Base-by-base conservation (phyloP, 2,329 filamentous ascomycete genomes). In the Xylariaceae sp. region DNA sequence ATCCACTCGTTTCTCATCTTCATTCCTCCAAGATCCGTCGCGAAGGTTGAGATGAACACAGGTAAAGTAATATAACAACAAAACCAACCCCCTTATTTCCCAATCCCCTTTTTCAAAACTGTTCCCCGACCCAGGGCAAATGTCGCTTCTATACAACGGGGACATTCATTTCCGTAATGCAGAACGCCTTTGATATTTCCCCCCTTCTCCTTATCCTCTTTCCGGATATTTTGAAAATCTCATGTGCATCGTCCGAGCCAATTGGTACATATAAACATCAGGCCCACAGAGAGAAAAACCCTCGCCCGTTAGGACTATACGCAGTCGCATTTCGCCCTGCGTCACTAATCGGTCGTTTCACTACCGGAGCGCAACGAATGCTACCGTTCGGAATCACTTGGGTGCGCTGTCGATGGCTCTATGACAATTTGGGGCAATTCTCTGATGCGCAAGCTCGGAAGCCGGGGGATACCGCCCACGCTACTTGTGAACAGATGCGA, bases 351-450 rank as follows among this genome's bases (percentile, higher is more conserved):
- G 9, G 11, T 8, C 5, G 23, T 17, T 35, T 39, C n/a, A 49
- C 5, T 18, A 8, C 39, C 34, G 34, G 15, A 15, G 10, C 17
- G 35, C 18, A 42, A 18, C 10, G 45, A 39, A 30, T 18, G 11
- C 57, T 64, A 63, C 57, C 63, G 51, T n/a, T 37, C 59, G 3
- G 42, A 47, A 13, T 68, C 62, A 35, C 57, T 54, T 0, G 75
- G 72, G 53, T 68, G 68, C 4, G 74, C 74, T 47, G 74, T 77
- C 23, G 77, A 80, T n/a, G 80, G 80, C 66, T 86, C 80, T 52
- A 85, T 79, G 30, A 85, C 78, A 67, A 87, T 87, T 64, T 80
- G 78, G 2, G 84, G 84, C 30, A 86, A 70, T 34, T 69, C 69
- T 15, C 71, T 67, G 37, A 85, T 73, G 52, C 77, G 75, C 64